Evolutionary conservation across 345 rosid species (phyloP).

Genomic region (Linum trigynum): DNA sequence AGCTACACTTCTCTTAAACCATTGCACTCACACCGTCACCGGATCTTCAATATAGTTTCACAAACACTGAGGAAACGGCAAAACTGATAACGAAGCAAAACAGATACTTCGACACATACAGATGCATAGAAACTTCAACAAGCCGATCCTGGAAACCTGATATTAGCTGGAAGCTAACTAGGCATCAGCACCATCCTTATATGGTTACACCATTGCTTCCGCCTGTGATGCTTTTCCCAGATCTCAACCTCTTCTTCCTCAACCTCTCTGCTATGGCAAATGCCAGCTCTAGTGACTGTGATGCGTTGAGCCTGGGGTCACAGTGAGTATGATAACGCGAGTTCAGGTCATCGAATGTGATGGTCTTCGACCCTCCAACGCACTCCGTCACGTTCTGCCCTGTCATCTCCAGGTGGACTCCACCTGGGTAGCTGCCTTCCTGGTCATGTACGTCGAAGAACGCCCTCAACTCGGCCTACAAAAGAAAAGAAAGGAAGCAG

Average conservation of each 20-base stretch:
- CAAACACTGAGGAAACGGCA: too few species aligned
- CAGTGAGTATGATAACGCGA: slow-evolving; percentile 51
- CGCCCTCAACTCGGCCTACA: slow-evolving; percentile 45
- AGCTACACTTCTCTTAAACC: too few species aligned
- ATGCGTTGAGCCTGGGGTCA: slow-evolving; percentile 47
- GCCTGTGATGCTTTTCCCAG: slow-evolving; percentile 2
- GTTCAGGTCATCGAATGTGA: slow-evolving; percentile 45
- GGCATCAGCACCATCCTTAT: too few species aligned
- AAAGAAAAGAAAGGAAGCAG: neutral
- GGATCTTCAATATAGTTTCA: too few species aligned
- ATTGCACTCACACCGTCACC: too few species aligned
- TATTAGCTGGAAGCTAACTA: too few species aligned
- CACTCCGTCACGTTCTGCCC: slow-evolving; percentile 59
- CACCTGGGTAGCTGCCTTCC: slow-evolving; percentile 54
- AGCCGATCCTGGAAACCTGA: too few species aligned
- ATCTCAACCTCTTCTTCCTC: slow-evolving; percentile 21
- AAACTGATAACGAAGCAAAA: too few species aligned
- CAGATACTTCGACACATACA: too few species aligned
- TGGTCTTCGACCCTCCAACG: slow-evolving; percentile 44
- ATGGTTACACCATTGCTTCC: neutral
- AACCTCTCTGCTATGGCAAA: slow-evolving; percentile 48
- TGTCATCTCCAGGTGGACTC: slow-evolving; percentile 51
- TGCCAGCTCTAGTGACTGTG: slow-evolving; percentile 51
- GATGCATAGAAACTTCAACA: too few species aligned
- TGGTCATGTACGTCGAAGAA: slow-evolving; percentile 58